Percentiles rank a stretch among this genome's conserved stretches.
phyloP scores from a whole-genome alignment of 2,329 filamentous ascomycete genomes.

The Pseudogymnoascus sp. region DNA sequence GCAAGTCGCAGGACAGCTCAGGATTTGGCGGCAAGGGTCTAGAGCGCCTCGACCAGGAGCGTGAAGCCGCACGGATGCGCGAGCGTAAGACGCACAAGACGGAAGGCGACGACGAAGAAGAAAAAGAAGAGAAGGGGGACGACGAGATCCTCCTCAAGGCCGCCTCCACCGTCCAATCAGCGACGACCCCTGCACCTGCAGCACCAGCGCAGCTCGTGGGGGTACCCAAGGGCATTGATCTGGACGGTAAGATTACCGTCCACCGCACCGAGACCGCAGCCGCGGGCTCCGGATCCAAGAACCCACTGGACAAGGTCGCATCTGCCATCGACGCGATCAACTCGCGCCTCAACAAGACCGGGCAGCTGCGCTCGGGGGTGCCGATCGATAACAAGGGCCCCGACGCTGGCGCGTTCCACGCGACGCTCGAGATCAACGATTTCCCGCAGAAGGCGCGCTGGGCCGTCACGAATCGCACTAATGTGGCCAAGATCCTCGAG shows the following conservation, averaged over 20 bases:
- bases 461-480: conserved; percentile 97
- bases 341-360: conserved; percentile 78
- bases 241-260: conserved; percentile 65
- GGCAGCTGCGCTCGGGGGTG: conserved; percentile 82
- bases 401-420: conserved; percentile 92
- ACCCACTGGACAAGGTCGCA: conserved; percentile 76
- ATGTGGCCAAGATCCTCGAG: conserved; percentile 96
- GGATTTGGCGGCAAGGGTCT: conserved; percentile 95
- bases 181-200: conserved; percentile 35
- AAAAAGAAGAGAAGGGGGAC: conserved; percentile 61
- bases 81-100: conserved; percentile 87
- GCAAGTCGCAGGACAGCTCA: conserved; percentile 80
- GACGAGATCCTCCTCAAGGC: conserved; percentile 66
- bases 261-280: conserved; percentile 58
- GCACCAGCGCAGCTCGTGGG: conserved; percentile 31
- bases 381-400: conserved; percentile 98
- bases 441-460: conserved; percentile 97
- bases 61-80: conserved; percentile 76
- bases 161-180: conserved; percentile 56
- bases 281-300: conserved; percentile 39
- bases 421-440: conserved; percentile 97
- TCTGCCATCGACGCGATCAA: conserved; percentile 91
- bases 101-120: conserved; percentile 75
- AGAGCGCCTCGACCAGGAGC: conserved; percentile 83
- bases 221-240: conserved; percentile 49